Conservation (phyloP, 768 basidiomycete genomes). For the Phaffia australis region DNA sequence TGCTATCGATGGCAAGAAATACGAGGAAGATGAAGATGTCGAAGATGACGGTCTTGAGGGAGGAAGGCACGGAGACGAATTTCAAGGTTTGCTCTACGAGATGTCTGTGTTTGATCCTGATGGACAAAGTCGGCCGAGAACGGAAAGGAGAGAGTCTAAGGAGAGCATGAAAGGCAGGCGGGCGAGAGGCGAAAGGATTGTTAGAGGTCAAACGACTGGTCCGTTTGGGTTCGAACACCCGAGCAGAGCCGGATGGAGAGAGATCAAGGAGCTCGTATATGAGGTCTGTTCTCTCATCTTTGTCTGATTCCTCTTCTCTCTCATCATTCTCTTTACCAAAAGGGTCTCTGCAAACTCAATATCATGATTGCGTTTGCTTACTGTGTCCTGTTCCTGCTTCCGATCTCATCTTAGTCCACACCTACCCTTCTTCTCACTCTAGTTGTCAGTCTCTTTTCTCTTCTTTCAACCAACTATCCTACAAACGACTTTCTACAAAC, state of each 20-base stretch:
- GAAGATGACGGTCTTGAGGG: neutral
- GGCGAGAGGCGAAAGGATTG: slow-evolving; percentile 13
- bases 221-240: slow-evolving; percentile 13
- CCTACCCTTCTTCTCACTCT: slow-evolving; percentile 79
- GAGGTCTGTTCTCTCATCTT: slow-evolving; percentile 31
- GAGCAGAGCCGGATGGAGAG: slow-evolving; percentile 18
- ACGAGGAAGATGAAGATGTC: slow-evolving; percentile 5
- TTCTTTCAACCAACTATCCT: no score
- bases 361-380: no score
- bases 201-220: slow-evolving; percentile 7
- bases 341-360: no score
- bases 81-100: slow-evolving; percentile 15
- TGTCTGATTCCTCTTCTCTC: neutral
- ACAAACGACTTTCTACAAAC: neutral
- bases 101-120: slow-evolving; percentile 21
- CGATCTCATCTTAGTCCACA: slow-evolving; percentile 50
- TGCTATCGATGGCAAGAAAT: neutral
- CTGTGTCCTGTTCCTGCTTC: no score
- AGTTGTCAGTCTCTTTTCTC: slow-evolving; percentile 32
- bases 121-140: neutral
- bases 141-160: neutral
- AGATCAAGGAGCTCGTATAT: slow-evolving; percentile 31
- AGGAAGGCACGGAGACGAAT: neutral
- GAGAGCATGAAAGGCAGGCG: slow-evolving; percentile 2
- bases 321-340: no score